phyloP scores from a whole-genome alignment of 805 yeast genomes.

The Saturnispora dispora region DNA sequence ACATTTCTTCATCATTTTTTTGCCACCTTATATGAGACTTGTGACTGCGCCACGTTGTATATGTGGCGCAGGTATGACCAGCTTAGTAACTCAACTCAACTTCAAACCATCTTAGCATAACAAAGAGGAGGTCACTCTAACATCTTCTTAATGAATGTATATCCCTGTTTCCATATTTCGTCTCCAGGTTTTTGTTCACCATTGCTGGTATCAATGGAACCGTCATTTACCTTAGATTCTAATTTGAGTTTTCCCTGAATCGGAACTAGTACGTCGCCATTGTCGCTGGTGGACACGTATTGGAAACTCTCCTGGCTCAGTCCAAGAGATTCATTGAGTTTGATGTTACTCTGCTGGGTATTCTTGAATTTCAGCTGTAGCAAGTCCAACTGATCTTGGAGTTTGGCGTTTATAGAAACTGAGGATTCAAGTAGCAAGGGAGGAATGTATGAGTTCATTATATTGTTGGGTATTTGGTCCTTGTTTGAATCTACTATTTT shows the following conservation, averaged over 20 bases:
- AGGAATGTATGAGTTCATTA: neutral
- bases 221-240: neutral
- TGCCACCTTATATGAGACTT: neutral
- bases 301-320: conserved; percentile 19
- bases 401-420: neutral
- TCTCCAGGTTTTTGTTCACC: neutral
- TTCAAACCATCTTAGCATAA: too few relatives aligned
- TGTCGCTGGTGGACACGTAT: conserved; percentile 14
- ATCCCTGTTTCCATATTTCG: conserved; percentile 6
- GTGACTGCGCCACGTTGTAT: neutral
- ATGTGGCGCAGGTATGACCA: neutral
- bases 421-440: neutral
- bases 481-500: neutral
- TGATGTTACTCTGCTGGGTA: neutral
- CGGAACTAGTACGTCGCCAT: conserved; percentile 16
- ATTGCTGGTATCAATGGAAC: neutral
- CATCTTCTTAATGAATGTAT: conserved; percentile 4
- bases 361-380: neutral
- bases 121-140: neutral
- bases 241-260: neutral
- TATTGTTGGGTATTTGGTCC: neutral
- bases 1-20: neutral
- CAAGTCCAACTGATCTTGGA: neutral
- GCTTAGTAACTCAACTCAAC: neutral
- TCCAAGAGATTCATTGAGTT: neutral